These are phyloP conservation scores for Hyaloscypha variabilis DNA, from an alignment of 495 filamentous ascomycete genomes.

Conservation along the genomic window DNA sequence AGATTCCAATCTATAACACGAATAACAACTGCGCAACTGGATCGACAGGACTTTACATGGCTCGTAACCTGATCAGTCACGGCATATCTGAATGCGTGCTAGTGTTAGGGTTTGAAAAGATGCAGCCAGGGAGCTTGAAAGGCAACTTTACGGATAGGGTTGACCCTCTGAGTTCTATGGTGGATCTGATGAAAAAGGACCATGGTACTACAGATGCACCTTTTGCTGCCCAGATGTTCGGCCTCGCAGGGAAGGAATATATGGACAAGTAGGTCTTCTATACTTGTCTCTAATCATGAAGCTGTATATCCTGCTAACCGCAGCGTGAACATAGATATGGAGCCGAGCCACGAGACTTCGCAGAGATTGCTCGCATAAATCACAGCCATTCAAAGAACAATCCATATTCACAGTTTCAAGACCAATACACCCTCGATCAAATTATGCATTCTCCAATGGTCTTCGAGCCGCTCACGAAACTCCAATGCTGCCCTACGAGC, in stretches of 20 bases:
- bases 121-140: no score
- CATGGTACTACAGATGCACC: not conserved
- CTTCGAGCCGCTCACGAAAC: slow-evolving; percentile 70
- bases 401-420: slow-evolving; percentile 90
- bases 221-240: not conserved
- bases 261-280: not conserved
- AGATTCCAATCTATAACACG: no score
- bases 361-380: slow-evolving; percentile 89
- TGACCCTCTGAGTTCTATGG: no score
- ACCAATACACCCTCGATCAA: slow-evolving; percentile 82
- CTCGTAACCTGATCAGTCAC: no score
- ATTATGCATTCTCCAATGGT: slow-evolving; percentile 75
- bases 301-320: no score
- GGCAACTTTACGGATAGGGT: no score
- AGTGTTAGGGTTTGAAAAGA: no score
- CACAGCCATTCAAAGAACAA: slow-evolving; percentile 87
- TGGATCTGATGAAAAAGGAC: no score
- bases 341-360: slow-evolving; percentile 81
- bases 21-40: no score
- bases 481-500: slow-evolving; percentile 86
- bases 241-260: not conserved
- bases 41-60: no score
- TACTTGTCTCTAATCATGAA: no score
- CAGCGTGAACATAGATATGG: slow-evolving; percentile 50
- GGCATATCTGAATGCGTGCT: no score